Base-by-base conservation (phyloP, 768 basidiomycete genomes). In the Termitomyces sp. region DNA sequence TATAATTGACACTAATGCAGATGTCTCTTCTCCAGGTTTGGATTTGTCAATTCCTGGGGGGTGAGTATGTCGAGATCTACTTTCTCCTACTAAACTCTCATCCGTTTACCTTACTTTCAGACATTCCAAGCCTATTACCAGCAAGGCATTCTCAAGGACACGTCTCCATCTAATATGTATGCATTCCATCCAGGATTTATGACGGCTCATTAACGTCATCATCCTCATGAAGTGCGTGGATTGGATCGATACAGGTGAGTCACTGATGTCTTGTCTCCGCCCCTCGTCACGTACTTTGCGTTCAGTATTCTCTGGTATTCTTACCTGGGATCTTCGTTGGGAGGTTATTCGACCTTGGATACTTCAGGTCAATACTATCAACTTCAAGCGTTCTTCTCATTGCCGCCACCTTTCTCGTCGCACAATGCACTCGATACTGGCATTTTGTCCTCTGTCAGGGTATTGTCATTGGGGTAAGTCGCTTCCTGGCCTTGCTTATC, bases 371-470 rank as follows among this genome's bases (percentile, higher is more conserved):
- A 2, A 80, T 86, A 6, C 77, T 82, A 37, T 65, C 81, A 8
- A 43, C 73, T 1, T 80, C 82, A 0, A 86, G 84, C 57, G 74
- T 73, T 15, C 48, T 85, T 17, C 70, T 90, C 7, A 72, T 92
- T 3, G 62, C 73, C 0, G 78, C 83, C 36, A 87, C 86, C 0
- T 84, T 92, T 66, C 75, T 92, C n/a, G 75, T 81, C 6, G 88
- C 88, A 0, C 77, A 92, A 74, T 92, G 91, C 68, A 87, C 74
- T 11, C 61, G 79, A 60, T 92, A 86, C 67, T 92, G 91, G 91
- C 88, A 92, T 6, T 88, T 92, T 65, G 66, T 92, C 29, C 78
- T 92, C 0, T 90, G 84, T 61, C 91, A 92, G 70, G 91, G 91
- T 0, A 66, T 92, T 40, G 81, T 80, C 0, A 72, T 85, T 12